These are phyloP conservation scores for Annona cherimola DNA, from an alignment of 164 flowering plant species.

Conservation along the genomic window DNA sequence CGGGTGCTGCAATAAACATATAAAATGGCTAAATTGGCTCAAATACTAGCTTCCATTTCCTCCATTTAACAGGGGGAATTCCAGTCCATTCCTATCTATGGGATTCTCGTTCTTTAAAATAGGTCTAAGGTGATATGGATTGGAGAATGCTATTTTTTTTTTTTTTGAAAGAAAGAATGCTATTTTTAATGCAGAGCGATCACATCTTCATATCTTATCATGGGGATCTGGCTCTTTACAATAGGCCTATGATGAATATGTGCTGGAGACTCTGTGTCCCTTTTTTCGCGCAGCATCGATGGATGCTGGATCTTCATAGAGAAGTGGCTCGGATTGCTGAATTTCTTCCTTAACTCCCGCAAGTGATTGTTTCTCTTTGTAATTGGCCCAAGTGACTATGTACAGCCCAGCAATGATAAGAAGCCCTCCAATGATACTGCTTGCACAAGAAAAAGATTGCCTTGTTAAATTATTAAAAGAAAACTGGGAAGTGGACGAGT, in stretches of 20 bases:
- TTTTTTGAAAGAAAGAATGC: too few species aligned
- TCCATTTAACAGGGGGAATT: too few species aligned
- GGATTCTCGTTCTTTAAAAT: too few species aligned
- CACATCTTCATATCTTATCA: too few species aligned
- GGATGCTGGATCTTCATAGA: conserved; percentile 35
- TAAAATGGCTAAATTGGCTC: too few species aligned
- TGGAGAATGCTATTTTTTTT: too few species aligned
- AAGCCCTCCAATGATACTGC: conserved; percentile 78
- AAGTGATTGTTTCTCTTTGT: conserved; percentile 45
- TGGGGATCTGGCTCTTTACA: too few species aligned
- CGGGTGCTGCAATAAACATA: too few species aligned
- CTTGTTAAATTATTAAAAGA: background rate
- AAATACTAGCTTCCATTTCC: too few species aligned
- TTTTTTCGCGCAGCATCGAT: conserved; percentile 40
- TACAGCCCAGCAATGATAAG: conserved; percentile 82
- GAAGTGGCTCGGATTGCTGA: conserved; percentile 44
- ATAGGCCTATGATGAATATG: conserved; percentile 33
- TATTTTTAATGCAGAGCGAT: too few species aligned
- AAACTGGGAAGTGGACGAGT: background rate
- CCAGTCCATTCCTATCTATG: too few species aligned
- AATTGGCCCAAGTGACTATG: conserved; percentile 95
- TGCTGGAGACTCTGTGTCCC: conserved; percentile 40
- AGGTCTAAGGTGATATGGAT: too few species aligned
- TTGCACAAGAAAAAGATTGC: background rate
- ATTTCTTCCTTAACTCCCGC: conserved; percentile 19